Evolutionary conservation across 1,139 yeast species (phyloP).

Genomic region (Taphrina deformans): DNA sequence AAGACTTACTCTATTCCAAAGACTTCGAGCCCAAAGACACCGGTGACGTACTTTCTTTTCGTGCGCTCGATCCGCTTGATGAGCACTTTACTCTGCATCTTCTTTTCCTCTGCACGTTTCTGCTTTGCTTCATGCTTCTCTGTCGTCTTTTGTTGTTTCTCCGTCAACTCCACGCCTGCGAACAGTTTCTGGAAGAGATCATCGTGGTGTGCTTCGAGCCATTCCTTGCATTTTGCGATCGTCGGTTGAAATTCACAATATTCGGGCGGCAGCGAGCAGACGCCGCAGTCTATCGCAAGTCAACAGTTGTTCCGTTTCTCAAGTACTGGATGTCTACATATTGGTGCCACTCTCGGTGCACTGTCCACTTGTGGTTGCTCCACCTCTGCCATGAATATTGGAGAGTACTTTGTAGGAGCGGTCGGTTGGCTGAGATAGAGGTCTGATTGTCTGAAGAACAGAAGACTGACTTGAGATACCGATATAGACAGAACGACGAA

Average conservation of each 20-base stretch:
- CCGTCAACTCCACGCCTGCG: slow-evolving; percentile 60
- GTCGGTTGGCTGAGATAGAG: too few relatives aligned
- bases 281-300: slow-evolving; percentile 25
- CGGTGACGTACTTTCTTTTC: slow-evolving; percentile 81
- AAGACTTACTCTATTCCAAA: slow-evolving; percentile 61
- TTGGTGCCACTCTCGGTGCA: slow-evolving; percentile 4
- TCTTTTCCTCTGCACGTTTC: slow-evolving; percentile 78
- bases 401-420: too few relatives aligned
- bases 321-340: background rate
- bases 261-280: slow-evolving; percentile 38
- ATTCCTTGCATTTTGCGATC: slow-evolving; percentile 76
- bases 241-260: slow-evolving; percentile 90
- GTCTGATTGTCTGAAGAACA: too few relatives aligned
- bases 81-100: slow-evolving; percentile 72
- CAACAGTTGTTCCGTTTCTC: background rate
- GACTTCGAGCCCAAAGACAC: slow-evolving; percentile 84
- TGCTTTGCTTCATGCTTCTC: slow-evolving; percentile 83
- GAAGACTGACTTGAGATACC: too few relatives aligned
- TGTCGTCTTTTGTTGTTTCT: slow-evolving; percentile 80
- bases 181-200: slow-evolving; percentile 63
- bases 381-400: slow-evolving; percentile 1
- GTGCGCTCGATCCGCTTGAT: slow-evolving; percentile 89
- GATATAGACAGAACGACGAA: too few relatives aligned
- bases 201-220: slow-evolving; percentile 65
- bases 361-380: background rate